Percentiles rank a stretch among this genome's conserved stretches.
These are phyloP conservation scores for Polytrichum formosum DNA, from an alignment of 225 moss, liverwort and hornwort genomes.

Conservation along the genomic window DNA sequence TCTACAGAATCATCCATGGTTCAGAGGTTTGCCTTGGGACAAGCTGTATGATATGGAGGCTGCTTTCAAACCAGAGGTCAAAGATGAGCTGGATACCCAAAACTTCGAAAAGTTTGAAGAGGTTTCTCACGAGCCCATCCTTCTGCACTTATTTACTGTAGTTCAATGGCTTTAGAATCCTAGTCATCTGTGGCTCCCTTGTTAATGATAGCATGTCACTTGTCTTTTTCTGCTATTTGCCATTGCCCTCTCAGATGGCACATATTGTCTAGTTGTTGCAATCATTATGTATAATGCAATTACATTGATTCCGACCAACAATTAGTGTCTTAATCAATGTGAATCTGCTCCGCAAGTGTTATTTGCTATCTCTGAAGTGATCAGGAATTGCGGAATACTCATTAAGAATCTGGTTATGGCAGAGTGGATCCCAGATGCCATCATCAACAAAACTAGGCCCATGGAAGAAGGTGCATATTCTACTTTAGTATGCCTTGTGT, in stretches of 20 bases:
- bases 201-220: background rate
- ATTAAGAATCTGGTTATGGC: slow-evolving; percentile 5
- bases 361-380: too few relatives aligned
- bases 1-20: slow-evolving; percentile 63
- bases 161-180: background rate
- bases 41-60: slow-evolving; percentile 69
- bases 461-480: slow-evolving; percentile 57
- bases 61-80: slow-evolving; percentile 69
- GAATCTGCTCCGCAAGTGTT: too few relatives aligned
- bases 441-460: slow-evolving; percentile 57
- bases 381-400: too few relatives aligned
- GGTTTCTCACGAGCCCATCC: slow-evolving; percentile 17
- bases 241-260: background rate
- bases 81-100: slow-evolving; percentile 62
- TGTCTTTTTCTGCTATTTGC: background rate
- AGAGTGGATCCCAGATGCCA: slow-evolving; percentile 57
- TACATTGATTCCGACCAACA: too few relatives aligned
- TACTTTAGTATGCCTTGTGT: background rate
- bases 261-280: background rate
- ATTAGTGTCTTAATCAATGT: too few relatives aligned
- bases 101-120: slow-evolving; percentile 75
- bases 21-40: slow-evolving; percentile 60
- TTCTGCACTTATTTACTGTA: too few relatives aligned
- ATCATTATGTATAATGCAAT: too few relatives aligned
- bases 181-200: background rate